Percentiles rank a stretch among this genome's conserved stretches.
Conservation (phyloP, 225 moss, liverwort and hornwort genomes). For the Marchantia polymorpha region DNA sequence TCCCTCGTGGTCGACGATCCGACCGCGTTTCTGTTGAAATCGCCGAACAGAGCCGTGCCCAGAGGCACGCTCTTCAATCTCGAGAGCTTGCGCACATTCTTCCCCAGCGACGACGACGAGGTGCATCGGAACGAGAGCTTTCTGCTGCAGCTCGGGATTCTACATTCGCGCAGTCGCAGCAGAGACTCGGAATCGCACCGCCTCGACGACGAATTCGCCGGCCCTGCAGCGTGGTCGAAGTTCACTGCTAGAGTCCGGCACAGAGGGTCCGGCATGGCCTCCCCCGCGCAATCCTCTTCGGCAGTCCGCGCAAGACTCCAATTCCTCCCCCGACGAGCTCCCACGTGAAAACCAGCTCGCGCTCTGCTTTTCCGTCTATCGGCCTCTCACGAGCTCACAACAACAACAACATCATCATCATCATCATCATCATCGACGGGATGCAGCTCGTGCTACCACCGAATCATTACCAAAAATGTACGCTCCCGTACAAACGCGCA, state of each 20-base stretch:
- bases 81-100: slow-evolving; percentile 5
- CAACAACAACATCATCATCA: background rate
- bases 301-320: background rate
- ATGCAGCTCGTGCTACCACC: background rate
- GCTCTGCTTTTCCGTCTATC: too few species aligned
- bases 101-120: background rate
- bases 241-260: slow-evolving; percentile 11
- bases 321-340: background rate
- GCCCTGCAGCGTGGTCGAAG: background rate
- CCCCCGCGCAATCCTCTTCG: background rate
- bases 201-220: background rate
- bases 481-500: background rate
- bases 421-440: background rate
- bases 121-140: background rate
- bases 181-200: background rate
- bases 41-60: background rate
- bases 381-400: background rate
- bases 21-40: background rate
- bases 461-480: background rate
- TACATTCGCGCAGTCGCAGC: slow-evolving; percentile 8
- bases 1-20: slow-evolving; percentile 6
- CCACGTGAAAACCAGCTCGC: background rate
- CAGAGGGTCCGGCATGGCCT: slow-evolving; percentile 32
- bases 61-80: slow-evolving; percentile 5
- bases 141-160: background rate